Evolutionary conservation across 495 filamentous ascomycete genomes (phyloP).

Genomic region (Tuber calosporum): DNA sequence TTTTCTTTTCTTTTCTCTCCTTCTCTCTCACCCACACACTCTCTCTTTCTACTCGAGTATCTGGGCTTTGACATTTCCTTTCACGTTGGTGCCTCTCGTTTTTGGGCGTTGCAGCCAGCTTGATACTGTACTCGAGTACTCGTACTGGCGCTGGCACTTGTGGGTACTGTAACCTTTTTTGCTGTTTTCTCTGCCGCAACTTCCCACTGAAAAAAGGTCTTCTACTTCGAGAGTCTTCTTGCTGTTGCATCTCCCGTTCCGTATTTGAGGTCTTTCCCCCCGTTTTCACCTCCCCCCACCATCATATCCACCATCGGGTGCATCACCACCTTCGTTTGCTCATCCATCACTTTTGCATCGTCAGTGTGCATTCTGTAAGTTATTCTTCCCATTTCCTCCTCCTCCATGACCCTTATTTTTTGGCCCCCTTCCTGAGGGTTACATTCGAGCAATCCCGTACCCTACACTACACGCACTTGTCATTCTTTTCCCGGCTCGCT

Average conservation of each 20-base stretch:
- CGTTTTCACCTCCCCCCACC: background rate
- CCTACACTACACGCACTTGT: too few relatives aligned
- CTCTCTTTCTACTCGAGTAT: background rate
- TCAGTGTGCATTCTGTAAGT: constrained; percentile 5
- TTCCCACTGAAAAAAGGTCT: background rate
- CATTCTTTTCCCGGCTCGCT: constrained; percentile 3
- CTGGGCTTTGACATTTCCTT: background rate
- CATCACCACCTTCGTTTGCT: constrained; percentile 5
- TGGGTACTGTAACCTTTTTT: background rate
- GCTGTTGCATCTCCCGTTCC: background rate
- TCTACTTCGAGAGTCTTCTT: background rate
- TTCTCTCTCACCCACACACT: too few relatives aligned
- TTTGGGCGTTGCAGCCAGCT: background rate
- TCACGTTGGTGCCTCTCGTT: background rate
- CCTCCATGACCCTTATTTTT: constrained; percentile 7
- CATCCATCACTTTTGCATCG: background rate
- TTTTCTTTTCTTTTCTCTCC: background rate
- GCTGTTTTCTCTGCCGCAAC: background rate
- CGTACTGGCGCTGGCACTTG: background rate
- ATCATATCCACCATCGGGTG: background rate
- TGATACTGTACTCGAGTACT: too few relatives aligned
- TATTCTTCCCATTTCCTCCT: background rate
- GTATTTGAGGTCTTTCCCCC: background rate
- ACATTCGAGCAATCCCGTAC: background rate
- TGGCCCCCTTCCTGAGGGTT: background rate